Conservation (phyloP, 352 stramenopile species). For the Globisporangium viniferum region DNA sequence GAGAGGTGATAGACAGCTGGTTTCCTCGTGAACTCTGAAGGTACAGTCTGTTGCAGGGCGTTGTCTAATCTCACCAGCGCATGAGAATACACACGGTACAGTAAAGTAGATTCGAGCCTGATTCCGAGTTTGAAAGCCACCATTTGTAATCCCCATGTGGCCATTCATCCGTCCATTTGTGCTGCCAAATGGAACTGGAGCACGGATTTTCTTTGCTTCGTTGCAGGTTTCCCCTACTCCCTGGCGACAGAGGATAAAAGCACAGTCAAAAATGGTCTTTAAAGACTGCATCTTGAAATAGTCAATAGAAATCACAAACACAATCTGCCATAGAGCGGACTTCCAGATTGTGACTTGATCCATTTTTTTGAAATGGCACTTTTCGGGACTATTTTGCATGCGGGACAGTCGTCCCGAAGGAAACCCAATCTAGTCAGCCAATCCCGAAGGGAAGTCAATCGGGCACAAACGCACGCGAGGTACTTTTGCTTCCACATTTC, state of each 20-base stretch:
- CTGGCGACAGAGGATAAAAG: background rate
- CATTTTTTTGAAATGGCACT: constrained; percentile 3
- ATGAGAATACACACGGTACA: background rate
- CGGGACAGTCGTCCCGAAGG: constrained; percentile 16
- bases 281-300: background rate
- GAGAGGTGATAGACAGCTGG: background rate
- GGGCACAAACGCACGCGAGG: constrained; percentile 17
- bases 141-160: background rate
- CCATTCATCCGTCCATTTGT: background rate
- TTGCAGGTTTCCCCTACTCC: background rate
- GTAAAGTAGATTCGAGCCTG: background rate
- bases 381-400: background rate
- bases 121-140: background rate
- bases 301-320: background rate
- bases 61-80: background rate
- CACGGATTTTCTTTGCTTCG: background rate
- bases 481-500: constrained; percentile 20
- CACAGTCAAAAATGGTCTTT: background rate
- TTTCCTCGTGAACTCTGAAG: background rate
- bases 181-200: background rate
- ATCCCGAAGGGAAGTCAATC: constrained; percentile 12
- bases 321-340: background rate
- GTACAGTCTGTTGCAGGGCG: background rate
- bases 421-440: constrained; percentile 22
- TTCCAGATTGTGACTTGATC: background rate